phyloP scores from a whole-genome alignment of 306 rosid species.

The Medicago ruthenica region DNA sequence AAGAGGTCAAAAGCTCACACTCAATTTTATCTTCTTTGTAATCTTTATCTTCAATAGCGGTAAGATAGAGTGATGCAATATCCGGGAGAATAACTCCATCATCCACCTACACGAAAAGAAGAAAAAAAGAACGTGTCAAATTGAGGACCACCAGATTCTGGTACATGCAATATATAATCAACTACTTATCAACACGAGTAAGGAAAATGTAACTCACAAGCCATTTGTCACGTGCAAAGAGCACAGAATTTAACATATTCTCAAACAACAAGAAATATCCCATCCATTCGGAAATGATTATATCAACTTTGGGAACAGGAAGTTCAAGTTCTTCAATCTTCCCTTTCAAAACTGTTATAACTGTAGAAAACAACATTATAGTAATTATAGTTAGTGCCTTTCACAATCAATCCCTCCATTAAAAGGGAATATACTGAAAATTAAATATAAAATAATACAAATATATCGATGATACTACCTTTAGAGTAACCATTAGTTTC shows the following conservation, averaged over 20 bases:
- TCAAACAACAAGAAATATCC: slow-evolving; percentile 97
- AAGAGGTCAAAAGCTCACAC: slow-evolving; percentile 64
- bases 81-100: slow-evolving; percentile 91
- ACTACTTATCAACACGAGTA: slow-evolving; percentile 5
- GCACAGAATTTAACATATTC: slow-evolving; percentile 93
- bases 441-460: neutral
- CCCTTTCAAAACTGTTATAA: slow-evolving; percentile 91
- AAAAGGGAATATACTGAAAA: slow-evolving; percentile 25
- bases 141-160: neutral
- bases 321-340: slow-evolving; percentile 96
- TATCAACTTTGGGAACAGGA: slow-evolving; percentile 91
- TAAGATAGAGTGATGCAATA: slow-evolving; percentile 78
- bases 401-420: neutral
- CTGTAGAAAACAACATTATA: slow-evolving; percentile 51
- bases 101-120: slow-evolving; percentile 58
- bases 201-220: slow-evolving; percentile 63
- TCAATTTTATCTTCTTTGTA: slow-evolving; percentile 99
- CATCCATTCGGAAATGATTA: slow-evolving; percentile 99
- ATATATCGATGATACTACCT: slow-evolving; percentile 55
- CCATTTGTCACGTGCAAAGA: slow-evolving; percentile 99
- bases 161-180: neutral
- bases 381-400: slow-evolving; percentile 35
- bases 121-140: neutral
- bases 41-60: slow-evolving; percentile 97
- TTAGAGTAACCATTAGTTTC: slow-evolving; percentile 81